Base-by-base conservation (phyloP, 2,329 filamentous ascomycete genomes). In the Harringtonia aguacate region DNA sequence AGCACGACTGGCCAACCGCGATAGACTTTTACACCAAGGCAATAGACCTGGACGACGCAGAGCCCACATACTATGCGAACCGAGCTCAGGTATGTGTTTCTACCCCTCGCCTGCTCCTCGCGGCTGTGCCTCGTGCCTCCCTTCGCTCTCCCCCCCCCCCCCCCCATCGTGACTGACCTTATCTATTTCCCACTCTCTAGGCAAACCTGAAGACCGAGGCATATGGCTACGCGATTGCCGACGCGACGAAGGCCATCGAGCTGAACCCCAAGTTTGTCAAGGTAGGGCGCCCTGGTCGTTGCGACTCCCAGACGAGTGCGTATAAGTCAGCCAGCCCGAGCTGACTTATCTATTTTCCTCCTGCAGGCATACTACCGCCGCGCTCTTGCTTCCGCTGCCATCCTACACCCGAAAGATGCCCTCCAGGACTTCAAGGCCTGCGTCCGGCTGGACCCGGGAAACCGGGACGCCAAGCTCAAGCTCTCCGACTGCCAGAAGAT, bases 171-270 rank as follows among this genome's bases (percentile, higher is more conserved):
- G 13, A 69, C 70, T 73, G 48, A 75, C 59, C 35, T 42, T 42
- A 44, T 18, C 8, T 17, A 35, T 12, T 35, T 20, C 39, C 14
- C 36, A 36, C 24, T 21, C 34, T 46, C 22, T 56, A 95, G 87
- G 86, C 86, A 51, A 76, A 98, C 61, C 90, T 98, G 64, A 97
- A 95, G 68, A 81, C 90, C 33, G 92, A 98, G 64, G 80, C 90
- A 18, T 97, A 89, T 60, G 92, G 92, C 33, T 94, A 90, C 67
- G 89, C 92, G 21, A 84, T 97, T 55, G 73, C 81, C 42, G 92
- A 98, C 66, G 87, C 90, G 28, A 86, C 84, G 43, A 94, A 86
- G 64, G 92, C 92, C 15, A 81, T 97, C 58, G 87, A 94, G 60
- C 70, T 97, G 47, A 86, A 97, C 58, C 79, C 87, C 15, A 77